Conservation (phyloP, 148 eudicot genomes). For the Cornus controversa region DNA sequence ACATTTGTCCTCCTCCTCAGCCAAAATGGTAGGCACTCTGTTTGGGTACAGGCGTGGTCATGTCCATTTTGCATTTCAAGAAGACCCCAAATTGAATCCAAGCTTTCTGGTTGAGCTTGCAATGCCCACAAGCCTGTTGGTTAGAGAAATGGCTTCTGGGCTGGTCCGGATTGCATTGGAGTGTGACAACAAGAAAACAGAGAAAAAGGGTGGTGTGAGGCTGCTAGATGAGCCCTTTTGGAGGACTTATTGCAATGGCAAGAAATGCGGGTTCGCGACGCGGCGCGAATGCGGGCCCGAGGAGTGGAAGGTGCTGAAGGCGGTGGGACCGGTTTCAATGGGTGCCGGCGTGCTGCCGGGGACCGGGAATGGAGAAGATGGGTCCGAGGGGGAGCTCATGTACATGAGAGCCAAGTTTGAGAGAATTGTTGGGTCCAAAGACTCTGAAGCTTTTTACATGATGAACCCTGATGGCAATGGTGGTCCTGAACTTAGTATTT, state of each 20-base stretch:
- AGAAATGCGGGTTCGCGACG: conserved; percentile 60
- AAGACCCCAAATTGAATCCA: conserved; percentile 38
- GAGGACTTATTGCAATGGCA: conserved; percentile 76
- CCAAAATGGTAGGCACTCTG: conserved; percentile 47
- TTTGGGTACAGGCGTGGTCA: conserved; percentile 68
- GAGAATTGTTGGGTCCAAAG: conserved; percentile 82
- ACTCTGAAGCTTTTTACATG: conserved; percentile 96
- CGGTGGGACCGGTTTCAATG: conserved; percentile 73
- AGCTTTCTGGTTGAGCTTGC: conserved; percentile 58
- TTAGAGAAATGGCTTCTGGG: conserved; percentile 73
- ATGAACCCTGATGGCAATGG: conserved; percentile 90
- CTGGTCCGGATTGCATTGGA: conserved; percentile 75
- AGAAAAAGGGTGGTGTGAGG: conserved; percentile 35
- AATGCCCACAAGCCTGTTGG: conserved; percentile 49
- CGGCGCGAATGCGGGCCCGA: conserved; percentile 50
- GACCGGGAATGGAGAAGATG: conserved; percentile 19
- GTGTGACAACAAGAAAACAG: conserved; percentile 53
- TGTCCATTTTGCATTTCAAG: conserved; percentile 63
- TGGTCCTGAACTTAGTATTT: conserved; percentile 84
- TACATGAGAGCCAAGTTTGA: conserved; percentile 96
- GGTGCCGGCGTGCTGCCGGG: conserved; percentile 86
- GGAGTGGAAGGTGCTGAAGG: conserved; percentile 60
- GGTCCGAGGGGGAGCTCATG: conserved; percentile 67
- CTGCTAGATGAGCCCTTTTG: conserved; percentile 57
- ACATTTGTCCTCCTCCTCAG: conserved; percentile 23